Evolutionary conservation across 2,329 filamentous ascomycete species (phyloP).

Genomic region (Xylariales sp.): DNA sequence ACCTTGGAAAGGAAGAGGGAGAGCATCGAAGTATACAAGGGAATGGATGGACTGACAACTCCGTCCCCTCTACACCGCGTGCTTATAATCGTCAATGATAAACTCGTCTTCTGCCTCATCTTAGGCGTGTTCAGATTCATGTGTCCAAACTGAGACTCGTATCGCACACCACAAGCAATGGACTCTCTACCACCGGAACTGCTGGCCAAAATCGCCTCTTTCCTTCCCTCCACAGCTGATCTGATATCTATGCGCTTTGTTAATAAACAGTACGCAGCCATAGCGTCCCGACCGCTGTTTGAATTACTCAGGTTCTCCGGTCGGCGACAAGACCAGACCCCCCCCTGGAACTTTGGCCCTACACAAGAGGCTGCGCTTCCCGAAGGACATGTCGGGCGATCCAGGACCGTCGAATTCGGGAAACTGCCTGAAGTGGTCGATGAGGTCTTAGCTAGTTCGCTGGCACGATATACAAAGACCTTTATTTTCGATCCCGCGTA

Average conservation of each 20-base stretch:
- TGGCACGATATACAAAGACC: conserved; percentile 27
- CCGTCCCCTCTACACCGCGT: not conserved
- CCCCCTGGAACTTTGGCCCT: conserved; percentile 24
- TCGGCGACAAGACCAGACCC: conserved; percentile 16
- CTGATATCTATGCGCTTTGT: conserved; percentile 33
- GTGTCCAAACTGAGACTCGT: not conserved
- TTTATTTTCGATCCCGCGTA: conserved; percentile 38
- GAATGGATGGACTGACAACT: not conserved
- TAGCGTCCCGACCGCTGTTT: conserved; percentile 33
- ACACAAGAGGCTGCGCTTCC: conserved; percentile 7
- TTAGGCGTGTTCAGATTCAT: not conserved
- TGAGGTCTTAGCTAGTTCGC: conserved; percentile 29
- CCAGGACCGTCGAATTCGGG: conserved; percentile 31
- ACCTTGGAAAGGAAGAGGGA: too few relatives aligned
- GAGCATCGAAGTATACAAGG: not conserved
- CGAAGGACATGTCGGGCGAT: conserved; percentile 20
- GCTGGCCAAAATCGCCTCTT: conserved; percentile 18
- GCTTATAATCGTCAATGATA: not conserved
- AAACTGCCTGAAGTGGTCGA: conserved; percentile 26
- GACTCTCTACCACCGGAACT: conserved; percentile 33
- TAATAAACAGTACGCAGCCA: conserved; percentile 27
- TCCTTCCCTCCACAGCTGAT: conserved; percentile 24
- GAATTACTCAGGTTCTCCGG: conserved; percentile 33
- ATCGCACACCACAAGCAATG: conserved; percentile 24
- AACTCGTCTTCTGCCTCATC: not conserved